Evolutionary conservation across 352 stramenopile genomes (phyloP), one percentile per base, ranked within the genome.

Genomic region (Phytophthora foliorum): DNA sequence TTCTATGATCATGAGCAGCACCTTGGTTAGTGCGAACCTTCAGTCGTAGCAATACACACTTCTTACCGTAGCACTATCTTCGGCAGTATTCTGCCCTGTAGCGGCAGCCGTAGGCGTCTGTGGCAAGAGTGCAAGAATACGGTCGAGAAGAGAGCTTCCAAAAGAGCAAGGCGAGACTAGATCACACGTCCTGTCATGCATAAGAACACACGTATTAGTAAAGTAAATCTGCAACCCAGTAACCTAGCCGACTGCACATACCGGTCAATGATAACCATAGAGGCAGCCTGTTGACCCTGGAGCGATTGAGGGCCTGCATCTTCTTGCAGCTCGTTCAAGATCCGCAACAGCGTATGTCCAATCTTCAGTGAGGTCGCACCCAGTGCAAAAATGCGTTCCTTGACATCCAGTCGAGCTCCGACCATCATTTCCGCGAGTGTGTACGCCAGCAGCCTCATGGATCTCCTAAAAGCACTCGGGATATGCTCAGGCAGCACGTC

Each of bases 321-420:
- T 63, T 90, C 75, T 50, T 91, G 55, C 6, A 86, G 21, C 24
- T 92, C 80, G 52, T 86, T 77, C 54, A 92, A 58, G 19, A 91
- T 92, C 16, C 70, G 73, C 50, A 89, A 70, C 55, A 95, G 53
- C 7, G 87, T 95, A 56, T 95, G 83, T 9, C 87, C 87, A 22
- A 95, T 89, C 59, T 95, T 95, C 34, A 93, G 69, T 9, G 84
- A 93, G 9, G 84, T 93, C 0, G 71, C 74, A 19, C 87, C 87
- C n/a, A 93, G 49, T 2, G 84, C 75, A 48, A 87, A 93, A 36
- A 95, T 91, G 17, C 78, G 78, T 7, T 93, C 83, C 24, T 88
- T 88, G 9, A 88, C 81, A 38, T 94, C 79, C 9, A 94, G 56
- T 9, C 71, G 68, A 39, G 80, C 65, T 1, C 80, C 69, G 6